Evolutionary conservation across 768 basidiomycete species (phyloP).

Genomic region (Leucosporidium scottii): DNA sequence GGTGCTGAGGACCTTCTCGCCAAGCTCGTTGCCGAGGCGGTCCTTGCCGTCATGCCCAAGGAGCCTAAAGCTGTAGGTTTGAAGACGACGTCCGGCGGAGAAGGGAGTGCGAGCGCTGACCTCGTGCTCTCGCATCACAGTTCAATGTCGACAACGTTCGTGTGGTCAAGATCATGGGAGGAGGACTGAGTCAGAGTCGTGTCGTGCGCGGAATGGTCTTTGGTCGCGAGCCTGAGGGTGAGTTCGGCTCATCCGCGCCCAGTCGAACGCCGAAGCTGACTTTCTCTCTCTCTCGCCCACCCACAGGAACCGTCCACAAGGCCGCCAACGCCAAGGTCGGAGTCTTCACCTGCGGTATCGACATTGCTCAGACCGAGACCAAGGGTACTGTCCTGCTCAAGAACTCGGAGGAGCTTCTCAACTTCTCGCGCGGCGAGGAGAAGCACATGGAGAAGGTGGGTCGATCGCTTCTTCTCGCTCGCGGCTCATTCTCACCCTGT

Average conservation of each 20-base stretch:
- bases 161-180: slow-evolving; percentile 98
- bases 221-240: slow-evolving; percentile 88
- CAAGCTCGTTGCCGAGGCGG: slow-evolving; percentile 82
- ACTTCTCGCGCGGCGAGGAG: slow-evolving; percentile 93
- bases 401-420: slow-evolving; percentile 91
- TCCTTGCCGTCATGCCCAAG: slow-evolving; percentile 72
- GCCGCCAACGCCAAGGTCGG: slow-evolving; percentile 82
- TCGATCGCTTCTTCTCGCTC: background rate
- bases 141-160: slow-evolving; percentile 98
- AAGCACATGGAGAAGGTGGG: slow-evolving; percentile 79
- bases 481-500: background rate
- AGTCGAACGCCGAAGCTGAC: background rate
- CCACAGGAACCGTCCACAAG: slow-evolving; percentile 70
- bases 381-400: slow-evolving; percentile 96
- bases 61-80: slow-evolving; percentile 46
- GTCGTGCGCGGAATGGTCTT: slow-evolving; percentile 99
- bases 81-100: background rate
- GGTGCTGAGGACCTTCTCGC: slow-evolving; percentile 80
- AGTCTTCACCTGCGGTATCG: slow-evolving; percentile 86
- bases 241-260: slow-evolving; percentile 24
- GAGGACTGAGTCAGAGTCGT: slow-evolving; percentile 69
- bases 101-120: background rate
- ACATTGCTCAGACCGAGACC: slow-evolving; percentile 93
- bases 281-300: background rate
- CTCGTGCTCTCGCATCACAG: slow-evolving; percentile 42